These are phyloP conservation scores for Dipteronia dyeriana DNA, from an alignment of 345 rosid genomes.

Conservation along the genomic window DNA sequence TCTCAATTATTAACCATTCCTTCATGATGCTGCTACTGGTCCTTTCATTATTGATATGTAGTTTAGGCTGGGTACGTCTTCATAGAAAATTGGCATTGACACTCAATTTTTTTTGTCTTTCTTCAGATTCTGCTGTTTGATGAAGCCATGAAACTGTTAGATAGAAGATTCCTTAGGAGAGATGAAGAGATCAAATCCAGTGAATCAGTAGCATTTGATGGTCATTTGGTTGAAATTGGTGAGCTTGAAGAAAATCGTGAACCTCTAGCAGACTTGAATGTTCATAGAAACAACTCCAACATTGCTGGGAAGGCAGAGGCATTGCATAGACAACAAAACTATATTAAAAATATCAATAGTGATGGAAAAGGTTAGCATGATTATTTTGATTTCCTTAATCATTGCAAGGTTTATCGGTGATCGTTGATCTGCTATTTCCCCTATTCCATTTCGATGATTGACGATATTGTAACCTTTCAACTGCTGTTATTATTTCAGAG, in stretches of 20 bases:
- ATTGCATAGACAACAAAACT: conserved; percentile 14
- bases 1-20: conserved; percentile 3
- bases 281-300: conserved; percentile 11
- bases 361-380: conserved; percentile 21
- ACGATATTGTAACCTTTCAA: neutral
- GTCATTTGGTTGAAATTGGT: conserved; percentile 56
- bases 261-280: conserved; percentile 10
- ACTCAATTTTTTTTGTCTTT: conserved; percentile 20
- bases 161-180: conserved; percentile 49
- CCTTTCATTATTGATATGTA: neutral
- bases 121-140: conserved; percentile 52
- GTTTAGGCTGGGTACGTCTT: neutral
- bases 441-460: neutral
- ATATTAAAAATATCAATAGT: neutral
- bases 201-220: conserved; percentile 46
- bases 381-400: neutral
- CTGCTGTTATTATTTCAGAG: conserved; percentile 17
- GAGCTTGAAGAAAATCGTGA: conserved; percentile 28
- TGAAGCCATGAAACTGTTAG: conserved; percentile 43
- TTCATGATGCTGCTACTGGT: neutral
- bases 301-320: conserved; percentile 17
- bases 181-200: conserved; percentile 49
- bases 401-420: neutral
- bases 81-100: neutral
- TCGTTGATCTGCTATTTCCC: neutral